Percentiles rank a stretch among this genome's conserved stretches.
phyloP scores from a whole-genome alignment of 2,329 filamentous ascomycete species.

The Magnaporthiopsis incrustans region DNA sequence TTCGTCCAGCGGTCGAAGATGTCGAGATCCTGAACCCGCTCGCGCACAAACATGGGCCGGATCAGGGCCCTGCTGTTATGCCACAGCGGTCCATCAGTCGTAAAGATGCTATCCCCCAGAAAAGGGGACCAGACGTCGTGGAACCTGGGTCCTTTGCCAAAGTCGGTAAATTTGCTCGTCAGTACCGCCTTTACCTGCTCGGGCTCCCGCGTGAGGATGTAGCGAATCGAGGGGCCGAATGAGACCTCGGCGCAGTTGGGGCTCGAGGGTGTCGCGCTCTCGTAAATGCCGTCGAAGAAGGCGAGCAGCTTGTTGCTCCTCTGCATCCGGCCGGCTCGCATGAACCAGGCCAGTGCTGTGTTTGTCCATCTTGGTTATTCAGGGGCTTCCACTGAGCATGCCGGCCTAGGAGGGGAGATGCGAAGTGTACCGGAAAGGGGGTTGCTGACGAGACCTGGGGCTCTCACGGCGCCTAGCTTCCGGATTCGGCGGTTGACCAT shows the following conservation, averaged over 20 bases:
- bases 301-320: conserved; percentile 24
- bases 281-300: conserved; percentile 22
- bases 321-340: conserved; percentile 19
- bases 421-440: conserved; percentile 22
- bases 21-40: conserved; percentile 38
- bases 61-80: conserved; percentile 44
- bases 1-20: conserved; percentile 54
- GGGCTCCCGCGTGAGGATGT: conserved; percentile 43
- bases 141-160: conserved; percentile 36
- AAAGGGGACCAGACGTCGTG: conserved; percentile 35
- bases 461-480: conserved; percentile 24
- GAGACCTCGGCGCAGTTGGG: conserved; percentile 29
- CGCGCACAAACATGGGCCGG: conserved; percentile 43
- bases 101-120: conserved; percentile 50
- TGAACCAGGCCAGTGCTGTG: conserved; percentile 12
- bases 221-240: conserved; percentile 22
- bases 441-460: conserved; percentile 24
- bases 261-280: conserved; percentile 20
- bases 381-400: background rate
- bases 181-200: conserved; percentile 51
- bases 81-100: conserved; percentile 44
- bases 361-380: background rate
- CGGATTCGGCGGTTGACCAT: conserved; percentile 21
- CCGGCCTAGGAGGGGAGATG: background rate
- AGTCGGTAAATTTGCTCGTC: conserved; percentile 48